These are phyloP conservation scores for Aphanomyces cochlioides DNA, from an alignment of 352 stramenopile species.

Conservation along the genomic window DNA sequence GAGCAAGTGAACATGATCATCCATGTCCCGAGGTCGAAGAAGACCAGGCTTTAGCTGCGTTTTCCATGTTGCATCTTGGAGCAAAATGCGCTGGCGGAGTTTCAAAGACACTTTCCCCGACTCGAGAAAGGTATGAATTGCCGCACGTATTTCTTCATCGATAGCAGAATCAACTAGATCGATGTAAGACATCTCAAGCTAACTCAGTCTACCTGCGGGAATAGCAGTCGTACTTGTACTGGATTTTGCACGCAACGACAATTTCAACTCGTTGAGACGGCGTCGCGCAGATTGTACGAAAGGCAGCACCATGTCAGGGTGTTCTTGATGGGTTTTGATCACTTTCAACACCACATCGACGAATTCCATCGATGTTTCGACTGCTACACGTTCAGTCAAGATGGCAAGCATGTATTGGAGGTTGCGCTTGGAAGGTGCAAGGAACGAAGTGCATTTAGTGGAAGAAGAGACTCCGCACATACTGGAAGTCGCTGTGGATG, in stretches of 20 bases:
- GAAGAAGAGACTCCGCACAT: not conserved
- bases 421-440: conserved; percentile 4
- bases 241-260: not conserved
- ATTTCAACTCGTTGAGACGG: conserved; percentile 3
- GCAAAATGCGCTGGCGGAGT: conserved; percentile 15
- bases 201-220: not conserved
- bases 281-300: conserved; percentile 15
- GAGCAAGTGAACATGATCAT: conserved; percentile 2
- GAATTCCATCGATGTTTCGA: too few species aligned
- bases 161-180: too few species aligned
- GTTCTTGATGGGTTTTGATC: not conserved
- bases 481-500: not conserved
- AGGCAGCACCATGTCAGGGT: conserved; percentile 26
- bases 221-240: not conserved
- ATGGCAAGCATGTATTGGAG: conserved; percentile 12
- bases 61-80: conserved; percentile 19
- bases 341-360: conserved; percentile 12
- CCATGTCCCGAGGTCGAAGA: not conserved
- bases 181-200: too few species aligned
- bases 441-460: not conserved
- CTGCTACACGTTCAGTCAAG: conserved; percentile 1
- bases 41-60: conserved; percentile 11
- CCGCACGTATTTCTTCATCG: too few species aligned
- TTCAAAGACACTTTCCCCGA: conserved; percentile 14
- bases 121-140: conserved; percentile 6